Percentiles rank a stretch among this genome's conserved stretches.
phyloP scores from a whole-genome alignment of 179 eudicot species.

The Spinacia oleracea region DNA sequence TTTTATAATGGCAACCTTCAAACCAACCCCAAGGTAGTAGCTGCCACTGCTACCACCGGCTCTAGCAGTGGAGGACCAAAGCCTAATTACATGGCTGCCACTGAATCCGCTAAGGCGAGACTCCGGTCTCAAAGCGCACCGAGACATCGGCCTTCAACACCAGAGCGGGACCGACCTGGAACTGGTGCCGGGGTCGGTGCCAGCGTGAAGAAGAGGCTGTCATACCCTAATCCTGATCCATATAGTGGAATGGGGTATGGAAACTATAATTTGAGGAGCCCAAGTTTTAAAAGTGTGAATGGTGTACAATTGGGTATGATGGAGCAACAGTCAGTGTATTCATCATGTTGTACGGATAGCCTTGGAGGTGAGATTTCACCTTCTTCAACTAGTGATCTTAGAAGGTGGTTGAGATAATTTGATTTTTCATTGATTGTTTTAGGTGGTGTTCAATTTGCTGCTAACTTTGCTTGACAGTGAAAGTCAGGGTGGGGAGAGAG shows the following conservation, averaged over 20 bases:
- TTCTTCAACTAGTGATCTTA: slow-evolving; percentile 68
- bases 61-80: slow-evolving; percentile 28
- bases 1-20: slow-evolving; percentile 33
- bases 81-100: slow-evolving; percentile 86
- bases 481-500: background rate
- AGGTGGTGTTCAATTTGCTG: background rate
- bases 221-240: slow-evolving; percentile 65
- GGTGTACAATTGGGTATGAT: slow-evolving; percentile 34
- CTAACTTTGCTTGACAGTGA: slow-evolving; percentile 20
- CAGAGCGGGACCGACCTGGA: slow-evolving; percentile 61
- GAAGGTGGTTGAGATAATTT: slow-evolving; percentile 63
- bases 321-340: slow-evolving; percentile 65
- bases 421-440: slow-evolving; percentile 17
- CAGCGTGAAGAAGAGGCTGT: slow-evolving; percentile 51
- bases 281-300: slow-evolving; percentile 63
- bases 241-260: slow-evolving; percentile 36
- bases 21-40: slow-evolving; percentile 24
- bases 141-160: slow-evolving; percentile 66
- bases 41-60: slow-evolving; percentile 10
- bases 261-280: slow-evolving; percentile 49
- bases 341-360: slow-evolving; percentile 74
- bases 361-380: slow-evolving; percentile 73
- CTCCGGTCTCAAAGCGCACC: slow-evolving; percentile 79
- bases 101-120: slow-evolving; percentile 74
- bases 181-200: slow-evolving; percentile 34